A percentile compares a stretch with the other conserved stretches of the same genome.
These are phyloP conservation scores for Eucalyptus pauciflora DNA, from an alignment of 345 rosid species.

Conservation along the genomic window DNA sequence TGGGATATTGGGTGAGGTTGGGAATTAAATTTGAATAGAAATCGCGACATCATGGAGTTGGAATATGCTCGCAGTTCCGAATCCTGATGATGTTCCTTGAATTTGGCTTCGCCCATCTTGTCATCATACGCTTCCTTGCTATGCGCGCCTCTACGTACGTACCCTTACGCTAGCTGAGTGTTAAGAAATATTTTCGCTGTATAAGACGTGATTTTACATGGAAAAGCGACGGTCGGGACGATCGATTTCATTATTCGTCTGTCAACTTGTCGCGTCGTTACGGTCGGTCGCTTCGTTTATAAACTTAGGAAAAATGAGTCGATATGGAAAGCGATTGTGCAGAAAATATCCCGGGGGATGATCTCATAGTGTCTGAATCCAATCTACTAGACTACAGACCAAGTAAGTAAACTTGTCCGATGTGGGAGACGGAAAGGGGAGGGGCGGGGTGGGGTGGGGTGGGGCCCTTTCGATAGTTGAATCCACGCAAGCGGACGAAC, in stretches of 20 bases:
- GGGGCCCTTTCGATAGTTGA: neutral
- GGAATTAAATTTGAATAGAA: neutral
- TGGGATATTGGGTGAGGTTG: neutral
- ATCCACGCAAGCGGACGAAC: neutral
- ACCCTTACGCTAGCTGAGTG: neutral
- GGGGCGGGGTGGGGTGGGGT: neutral
- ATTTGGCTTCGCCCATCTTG: neutral
- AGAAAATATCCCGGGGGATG: neutral
- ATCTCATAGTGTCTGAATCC: neutral
- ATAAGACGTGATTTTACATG: neutral
- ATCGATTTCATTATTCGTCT: neutral
- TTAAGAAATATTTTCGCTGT: neutral
- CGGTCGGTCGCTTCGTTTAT: neutral
- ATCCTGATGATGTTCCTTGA: neutral
- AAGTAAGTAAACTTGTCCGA: neutral
- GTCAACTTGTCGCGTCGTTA: neutral
- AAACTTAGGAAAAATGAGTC: neutral
- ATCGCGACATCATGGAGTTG: rapidly evolving
- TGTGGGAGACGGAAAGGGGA: neutral
- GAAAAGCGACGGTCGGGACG: neutral
- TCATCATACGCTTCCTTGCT: neutral
- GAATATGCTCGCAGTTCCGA: neutral
- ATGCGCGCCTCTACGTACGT: neutral
- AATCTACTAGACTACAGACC: neutral
- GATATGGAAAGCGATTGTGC: neutral